Percentiles rank a stretch among this genome's conserved stretches.
phyloP scores from a whole-genome alignment of 2,329 filamentous ascomycete genomes.

The Exutisphaerella laricina region DNA sequence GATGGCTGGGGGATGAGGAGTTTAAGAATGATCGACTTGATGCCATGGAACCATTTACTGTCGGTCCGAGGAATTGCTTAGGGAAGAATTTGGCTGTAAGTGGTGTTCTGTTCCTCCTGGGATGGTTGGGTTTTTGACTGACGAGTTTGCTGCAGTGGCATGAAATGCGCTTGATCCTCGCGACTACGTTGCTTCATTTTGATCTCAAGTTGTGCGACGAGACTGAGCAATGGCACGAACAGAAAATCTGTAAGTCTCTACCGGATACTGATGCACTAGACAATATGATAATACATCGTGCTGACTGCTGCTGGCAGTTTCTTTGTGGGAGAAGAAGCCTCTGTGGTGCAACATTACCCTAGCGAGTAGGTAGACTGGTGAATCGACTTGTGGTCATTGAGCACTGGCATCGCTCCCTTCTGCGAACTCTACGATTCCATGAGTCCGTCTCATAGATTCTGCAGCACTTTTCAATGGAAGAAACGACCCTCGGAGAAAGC shows the following conservation, averaged over 20 bases:
- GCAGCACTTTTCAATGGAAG: too few species aligned
- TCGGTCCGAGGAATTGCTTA: slow-evolving; percentile 22
- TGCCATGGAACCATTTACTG: slow-evolving; percentile 25
- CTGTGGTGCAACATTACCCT: slow-evolving; percentile 7
- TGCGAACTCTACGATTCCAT: too few species aligned
- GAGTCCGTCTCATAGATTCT: too few species aligned
- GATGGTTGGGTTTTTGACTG: too few species aligned
- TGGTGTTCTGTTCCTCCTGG: too few species aligned
- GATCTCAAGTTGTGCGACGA: slow-evolving; percentile 21
- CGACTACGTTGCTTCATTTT: slow-evolving; percentile 10
- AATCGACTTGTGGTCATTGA: too few species aligned
- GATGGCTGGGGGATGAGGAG: slow-evolving; percentile 24
- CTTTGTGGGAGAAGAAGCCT: slow-evolving; percentile 12
- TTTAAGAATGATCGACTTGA: slow-evolving; percentile 22
- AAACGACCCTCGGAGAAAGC: too few species aligned
- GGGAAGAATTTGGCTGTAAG: slow-evolving; percentile 33
- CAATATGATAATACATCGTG: too few species aligned
- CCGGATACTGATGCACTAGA: too few species aligned
- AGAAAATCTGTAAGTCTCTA: slow-evolving; percentile 30
- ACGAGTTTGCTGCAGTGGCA: too few species aligned
- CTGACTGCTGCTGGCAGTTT: slow-evolving; percentile 15
- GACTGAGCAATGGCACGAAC: slow-evolving; percentile 28
- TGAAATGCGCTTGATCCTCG: slow-evolving; percentile 34
- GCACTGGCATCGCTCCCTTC: too few species aligned
- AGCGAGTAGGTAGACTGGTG: too few species aligned